Base-by-base conservation (phyloP, 106 monocot species). In the Acorus calamus region DNA sequence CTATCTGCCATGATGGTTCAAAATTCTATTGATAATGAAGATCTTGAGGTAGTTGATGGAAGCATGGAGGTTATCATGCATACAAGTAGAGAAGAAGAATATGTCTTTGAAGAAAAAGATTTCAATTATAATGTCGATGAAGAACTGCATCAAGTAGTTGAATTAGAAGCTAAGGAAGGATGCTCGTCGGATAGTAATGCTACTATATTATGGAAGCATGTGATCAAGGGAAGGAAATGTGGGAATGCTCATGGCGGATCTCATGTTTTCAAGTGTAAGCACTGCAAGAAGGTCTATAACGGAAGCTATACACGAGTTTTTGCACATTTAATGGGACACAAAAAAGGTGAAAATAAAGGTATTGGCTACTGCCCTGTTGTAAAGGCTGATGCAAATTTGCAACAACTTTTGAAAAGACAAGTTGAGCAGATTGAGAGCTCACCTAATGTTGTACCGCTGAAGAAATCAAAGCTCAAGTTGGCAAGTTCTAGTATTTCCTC, bases 231-330 rank as follows among this genome's bases (percentile, higher is more conserved):
- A 8, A 76, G 63, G 13, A 81, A 76, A 73, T 81, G 81, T 61
- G 81, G 81, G n/a, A 81, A 52, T 76, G 68, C 81, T 76, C 81
- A 81, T 69, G 81, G 81, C 14, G 81, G 81, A 61, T 81, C 81
- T 50, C 81, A 81, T 69, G 69, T 76, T 55, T 81, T 81, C 47
- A 81, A 69, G 61, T 81, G 81, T 59, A 81, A 81, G 59, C 68
- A 81, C 46, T 81, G 81, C 57, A 68, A 76, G 9, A 81, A 76
- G 76, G 57, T 81, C 55, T 81, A 76, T 73, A 76, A 69, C 73
- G 81, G 81, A 3, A 81, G 76, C 13, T 81, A 81, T 14, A 81
- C 81, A 50, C 72, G 81, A 28, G 81, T 81, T 50, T 81, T 76
- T 66, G 81, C 81, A 44, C 81, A 81, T 73, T 68, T 81, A 47